A percentile compares a stretch with the other conserved stretches of the same genome.
Evolutionary conservation across 2,329 filamentous ascomycete genomes (phyloP).

Genomic region (Zarea fungicola): DNA sequence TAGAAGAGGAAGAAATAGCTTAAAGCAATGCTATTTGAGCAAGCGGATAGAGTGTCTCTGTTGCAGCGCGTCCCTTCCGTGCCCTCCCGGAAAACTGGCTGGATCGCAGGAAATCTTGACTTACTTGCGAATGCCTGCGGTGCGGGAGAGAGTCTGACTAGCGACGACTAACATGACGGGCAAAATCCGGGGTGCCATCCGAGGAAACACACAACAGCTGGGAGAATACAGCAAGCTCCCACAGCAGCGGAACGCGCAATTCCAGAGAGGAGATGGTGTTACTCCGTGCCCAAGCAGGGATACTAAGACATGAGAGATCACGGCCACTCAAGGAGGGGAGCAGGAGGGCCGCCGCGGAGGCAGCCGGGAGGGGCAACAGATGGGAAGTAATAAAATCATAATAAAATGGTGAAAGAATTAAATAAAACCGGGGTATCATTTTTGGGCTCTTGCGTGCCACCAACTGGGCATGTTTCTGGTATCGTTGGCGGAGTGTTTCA

Average conservation of each 20-base stretch:
- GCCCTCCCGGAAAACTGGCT: neutral
- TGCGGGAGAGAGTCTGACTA: neutral
- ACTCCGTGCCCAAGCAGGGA: constrained; percentile 1
- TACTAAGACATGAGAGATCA: constrained; percentile 7
- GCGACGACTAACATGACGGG: constrained; percentile 4
- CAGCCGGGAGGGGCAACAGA: neutral
- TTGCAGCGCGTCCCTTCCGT: constrained; percentile 5
- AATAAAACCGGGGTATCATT: too few species aligned
- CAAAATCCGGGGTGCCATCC: constrained; percentile 4
- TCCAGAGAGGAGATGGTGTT: neutral
- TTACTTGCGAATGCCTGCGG: neutral
- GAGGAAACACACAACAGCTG: neutral
- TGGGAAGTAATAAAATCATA: neutral
- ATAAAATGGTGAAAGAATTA: neutral
- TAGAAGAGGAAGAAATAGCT: neutral
- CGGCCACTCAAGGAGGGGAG: neutral
- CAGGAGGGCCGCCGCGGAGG: constrained; percentile 2
- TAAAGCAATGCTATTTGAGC: neutral
- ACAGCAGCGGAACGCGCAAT: constrained; percentile 4
- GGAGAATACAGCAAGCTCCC: neutral
- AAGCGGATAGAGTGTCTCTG: constrained; percentile 3
- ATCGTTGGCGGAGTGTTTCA: constrained; percentile 29
- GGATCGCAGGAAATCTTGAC: constrained; percentile 10
- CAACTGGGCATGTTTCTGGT: constrained; percentile 19
- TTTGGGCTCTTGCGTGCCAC: constrained; percentile 18